A percentile compares a stretch with the other conserved stretches of the same genome.
These are phyloP conservation scores for Petrea volubilis DNA, from an alignment of 257 asterid genomes.

Conservation along the genomic window DNA sequence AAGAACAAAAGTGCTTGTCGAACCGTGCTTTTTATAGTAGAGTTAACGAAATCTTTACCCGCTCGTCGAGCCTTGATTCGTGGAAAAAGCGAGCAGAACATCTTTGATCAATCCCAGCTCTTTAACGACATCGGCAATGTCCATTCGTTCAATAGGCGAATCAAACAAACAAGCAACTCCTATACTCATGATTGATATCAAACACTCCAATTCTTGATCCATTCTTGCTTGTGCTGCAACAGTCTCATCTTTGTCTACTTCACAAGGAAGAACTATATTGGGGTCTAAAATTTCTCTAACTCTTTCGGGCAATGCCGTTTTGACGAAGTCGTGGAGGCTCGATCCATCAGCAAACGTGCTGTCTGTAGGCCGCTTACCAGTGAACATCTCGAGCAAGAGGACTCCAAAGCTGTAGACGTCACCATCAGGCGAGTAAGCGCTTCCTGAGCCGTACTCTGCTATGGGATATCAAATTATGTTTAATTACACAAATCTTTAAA, in stretches of 20 bases:
- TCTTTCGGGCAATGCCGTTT: conserved; percentile 22
- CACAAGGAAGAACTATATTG: neutral
- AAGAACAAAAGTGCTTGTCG: too few relatives aligned
- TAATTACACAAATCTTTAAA: too few relatives aligned
- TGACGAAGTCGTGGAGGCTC: conserved; percentile 21
- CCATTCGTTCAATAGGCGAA: conserved; percentile 33
- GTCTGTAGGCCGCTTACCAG: conserved; percentile 39
- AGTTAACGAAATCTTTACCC: neutral
- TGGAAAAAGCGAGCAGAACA: conserved; percentile 1
- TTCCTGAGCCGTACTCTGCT: conserved; percentile 41
- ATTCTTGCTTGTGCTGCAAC: neutral
- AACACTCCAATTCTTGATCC: conserved; percentile 14
- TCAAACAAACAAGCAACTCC: conserved; percentile 35
- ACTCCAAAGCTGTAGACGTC: conserved; percentile 43
- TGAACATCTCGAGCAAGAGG: conserved; percentile 41
- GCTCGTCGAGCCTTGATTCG: conserved; percentile 3
- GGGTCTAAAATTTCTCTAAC: conserved; percentile 30
- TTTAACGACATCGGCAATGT: conserved; percentile 31
- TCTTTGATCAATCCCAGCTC: conserved; percentile 16
- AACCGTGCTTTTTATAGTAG: too few relatives aligned
- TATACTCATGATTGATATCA: conserved; percentile 32
- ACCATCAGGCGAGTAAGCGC: conserved; percentile 28
- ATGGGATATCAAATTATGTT: neutral
- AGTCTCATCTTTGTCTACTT: neutral
- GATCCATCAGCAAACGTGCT: conserved; percentile 19